These are phyloP conservation scores for Penicillium argentinense DNA, from an alignment of 495 filamentous ascomycete genomes.

Conservation along the genomic window DNA sequence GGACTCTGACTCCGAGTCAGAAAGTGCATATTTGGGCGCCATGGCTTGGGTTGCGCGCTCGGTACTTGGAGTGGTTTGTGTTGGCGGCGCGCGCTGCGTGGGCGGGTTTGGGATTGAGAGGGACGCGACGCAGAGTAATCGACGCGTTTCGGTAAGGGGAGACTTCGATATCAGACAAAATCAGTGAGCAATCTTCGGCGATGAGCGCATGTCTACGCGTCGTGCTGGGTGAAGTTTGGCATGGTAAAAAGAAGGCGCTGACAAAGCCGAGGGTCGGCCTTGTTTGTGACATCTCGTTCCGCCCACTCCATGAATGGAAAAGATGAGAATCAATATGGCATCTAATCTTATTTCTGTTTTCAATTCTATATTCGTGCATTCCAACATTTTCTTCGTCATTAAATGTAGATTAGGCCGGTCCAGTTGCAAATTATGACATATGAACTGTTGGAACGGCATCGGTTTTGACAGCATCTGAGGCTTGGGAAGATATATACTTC, in stretches of 20 bases:
- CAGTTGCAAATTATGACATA: too few relatives aligned
- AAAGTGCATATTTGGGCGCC: conserved; percentile 35
- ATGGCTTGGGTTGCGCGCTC: conserved; percentile 19
- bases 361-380: too few relatives aligned
- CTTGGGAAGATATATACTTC: too few relatives aligned
- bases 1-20: conserved; percentile 36
- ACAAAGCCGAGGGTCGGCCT: conserved; percentile 1
- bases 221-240: background rate
- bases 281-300: too few relatives aligned
- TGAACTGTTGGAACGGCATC: too few relatives aligned
- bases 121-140: background rate
- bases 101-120: background rate
- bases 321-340: background rate
- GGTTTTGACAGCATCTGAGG: too few relatives aligned
- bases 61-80: background rate
- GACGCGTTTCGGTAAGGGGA: background rate
- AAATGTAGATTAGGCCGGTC: too few relatives aligned
- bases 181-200: background rate
- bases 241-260: background rate
- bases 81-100: background rate
- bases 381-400: too few relatives aligned
- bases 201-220: background rate
- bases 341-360: too few relatives aligned
- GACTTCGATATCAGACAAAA: too few relatives aligned
- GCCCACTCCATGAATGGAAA: background rate